phyloP scores from a whole-genome alignment of 495 filamentous ascomycete genomes.

The Aspergillus sclerotioniger region DNA sequence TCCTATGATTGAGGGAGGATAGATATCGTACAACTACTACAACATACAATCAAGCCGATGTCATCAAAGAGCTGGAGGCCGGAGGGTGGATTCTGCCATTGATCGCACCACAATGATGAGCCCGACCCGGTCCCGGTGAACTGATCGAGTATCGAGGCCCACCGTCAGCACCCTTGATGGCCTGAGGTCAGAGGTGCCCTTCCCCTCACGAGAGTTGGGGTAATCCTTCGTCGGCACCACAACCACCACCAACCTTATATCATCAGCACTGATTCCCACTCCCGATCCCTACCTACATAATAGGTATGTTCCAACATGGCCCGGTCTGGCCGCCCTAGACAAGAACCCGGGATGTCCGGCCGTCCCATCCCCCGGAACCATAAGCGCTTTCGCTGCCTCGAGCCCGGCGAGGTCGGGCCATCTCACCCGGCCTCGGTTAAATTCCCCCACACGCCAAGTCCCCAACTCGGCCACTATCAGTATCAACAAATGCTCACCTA shows the following conservation, averaged over 20 bases:
- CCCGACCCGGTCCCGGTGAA: conserved; percentile 31
- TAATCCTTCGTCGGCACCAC: conserved; percentile 13
- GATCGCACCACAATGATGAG: conserved; percentile 7
- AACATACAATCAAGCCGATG: background rate
- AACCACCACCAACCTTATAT: background rate
- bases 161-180: conserved; percentile 8
- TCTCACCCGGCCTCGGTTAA: conserved; percentile 17
- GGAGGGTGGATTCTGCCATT: background rate
- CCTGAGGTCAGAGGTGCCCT: conserved; percentile 18
- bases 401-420: background rate
- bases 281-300: background rate
- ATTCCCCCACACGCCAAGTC: conserved; percentile 37
- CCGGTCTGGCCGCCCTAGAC: background rate
- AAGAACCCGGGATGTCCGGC: background rate
- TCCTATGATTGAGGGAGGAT: background rate
- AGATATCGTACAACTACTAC: background rate
- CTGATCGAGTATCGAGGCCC: conserved; percentile 26
- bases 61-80: background rate
- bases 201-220: conserved; percentile 43
- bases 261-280: background rate
- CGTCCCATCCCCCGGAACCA: background rate
- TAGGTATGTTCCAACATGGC: background rate
- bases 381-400: background rate
- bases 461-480: background rate
- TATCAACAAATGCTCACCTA: no score